phyloP scores from a whole-genome alignment of 495 filamentous ascomycete genomes.

The Penicillium paxilli region DNA sequence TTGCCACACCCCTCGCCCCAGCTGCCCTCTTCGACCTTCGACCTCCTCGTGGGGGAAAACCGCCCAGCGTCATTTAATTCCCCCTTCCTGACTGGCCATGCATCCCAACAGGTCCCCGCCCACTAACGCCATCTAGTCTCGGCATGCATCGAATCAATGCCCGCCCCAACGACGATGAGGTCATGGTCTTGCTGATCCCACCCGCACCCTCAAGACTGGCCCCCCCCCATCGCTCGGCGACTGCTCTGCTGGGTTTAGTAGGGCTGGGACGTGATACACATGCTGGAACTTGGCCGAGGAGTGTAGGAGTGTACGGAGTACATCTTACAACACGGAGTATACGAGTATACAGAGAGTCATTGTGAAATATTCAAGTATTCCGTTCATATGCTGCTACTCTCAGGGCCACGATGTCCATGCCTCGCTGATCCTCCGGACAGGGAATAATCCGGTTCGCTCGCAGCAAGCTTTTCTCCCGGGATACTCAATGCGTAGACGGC shows the following conservation, averaged over 20 bases:
- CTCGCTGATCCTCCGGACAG: background rate
- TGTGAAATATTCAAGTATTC: no score
- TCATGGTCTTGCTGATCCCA: conserved; percentile 19
- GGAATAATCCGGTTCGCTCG: conserved; percentile 5
- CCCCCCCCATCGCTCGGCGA: background rate
- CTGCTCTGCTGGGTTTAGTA: conserved; percentile 1
- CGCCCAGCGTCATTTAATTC: conserved; percentile 33
- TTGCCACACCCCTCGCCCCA: conserved; percentile 21
- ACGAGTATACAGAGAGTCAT: no score
- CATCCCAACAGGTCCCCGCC: conserved; percentile 11
- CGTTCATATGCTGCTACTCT: no score
- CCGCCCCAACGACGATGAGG: conserved; percentile 15
- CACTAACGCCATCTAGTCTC: conserved; percentile 16
- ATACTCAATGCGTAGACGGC: background rate
- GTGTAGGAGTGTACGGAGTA: no score
- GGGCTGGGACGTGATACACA: background rate
- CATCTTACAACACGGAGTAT: background rate
- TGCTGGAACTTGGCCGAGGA: background rate
- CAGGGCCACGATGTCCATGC: no score
- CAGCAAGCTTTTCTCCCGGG: conserved; percentile 10
- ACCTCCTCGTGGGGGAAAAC: conserved; percentile 24
- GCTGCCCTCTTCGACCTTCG: conserved; percentile 24
- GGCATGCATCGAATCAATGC: conserved; percentile 22
- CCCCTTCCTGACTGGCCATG: conserved; percentile 13
- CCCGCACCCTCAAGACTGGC: conserved; percentile 5